A percentile compares a stretch with the other conserved stretches of the same genome.
These are phyloP conservation scores for Rhamnella rubrinervis DNA, from an alignment of 331 rosid species.

Conservation along the genomic window DNA sequence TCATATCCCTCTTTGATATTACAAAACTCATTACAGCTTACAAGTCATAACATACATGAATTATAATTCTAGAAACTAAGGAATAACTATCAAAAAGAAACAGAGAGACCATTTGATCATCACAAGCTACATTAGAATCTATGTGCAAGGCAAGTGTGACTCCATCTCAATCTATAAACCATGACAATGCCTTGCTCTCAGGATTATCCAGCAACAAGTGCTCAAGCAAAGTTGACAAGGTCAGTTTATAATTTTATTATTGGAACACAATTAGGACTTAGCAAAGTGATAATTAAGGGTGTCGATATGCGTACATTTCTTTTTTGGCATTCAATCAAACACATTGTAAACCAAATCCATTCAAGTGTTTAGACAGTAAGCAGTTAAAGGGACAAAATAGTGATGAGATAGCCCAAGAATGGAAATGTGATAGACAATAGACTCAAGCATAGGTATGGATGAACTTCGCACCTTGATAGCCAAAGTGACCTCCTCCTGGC, in stretches of 20 bases:
- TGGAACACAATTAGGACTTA: background rate
- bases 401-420: background rate
- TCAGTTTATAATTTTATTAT: background rate
- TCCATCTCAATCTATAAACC: no score
- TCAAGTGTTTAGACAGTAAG: background rate
- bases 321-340: slow-evolving; percentile 45
- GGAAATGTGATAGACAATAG: background rate
- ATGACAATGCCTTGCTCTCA: no score
- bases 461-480: slow-evolving; percentile 56
- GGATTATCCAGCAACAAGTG: no score
- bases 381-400: background rate
- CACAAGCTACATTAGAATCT: background rate
- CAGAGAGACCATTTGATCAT: background rate
- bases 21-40: no score
- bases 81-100: no score
- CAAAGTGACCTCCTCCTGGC: slow-evolving; percentile 82
- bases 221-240: background rate
- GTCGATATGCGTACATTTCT: slow-evolving; percentile 5
- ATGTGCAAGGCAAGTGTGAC: background rate
- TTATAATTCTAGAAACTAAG: no score
- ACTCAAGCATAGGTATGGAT: background rate
- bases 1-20: no score
- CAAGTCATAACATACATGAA: no score
- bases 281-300: background rate
- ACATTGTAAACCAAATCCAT: slow-evolving; percentile 28